phyloP scores from a whole-genome alignment of 1,284 basidiomycete species.

The Chondrostereum purpureum region DNA sequence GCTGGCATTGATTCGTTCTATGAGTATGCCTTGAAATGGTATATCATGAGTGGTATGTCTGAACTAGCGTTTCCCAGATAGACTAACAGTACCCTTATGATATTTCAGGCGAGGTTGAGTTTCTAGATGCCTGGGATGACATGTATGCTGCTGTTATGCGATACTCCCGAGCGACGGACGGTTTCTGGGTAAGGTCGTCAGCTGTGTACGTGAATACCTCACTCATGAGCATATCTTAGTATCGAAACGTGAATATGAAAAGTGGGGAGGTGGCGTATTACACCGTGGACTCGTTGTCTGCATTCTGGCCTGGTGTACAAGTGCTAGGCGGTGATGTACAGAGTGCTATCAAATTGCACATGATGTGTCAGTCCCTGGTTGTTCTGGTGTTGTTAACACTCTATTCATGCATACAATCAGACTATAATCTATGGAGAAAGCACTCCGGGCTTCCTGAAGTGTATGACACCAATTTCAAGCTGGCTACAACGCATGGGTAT shows the following conservation, averaged over 20 bases:
- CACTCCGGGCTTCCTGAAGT: slow-evolving; percentile 86
- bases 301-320: slow-evolving; percentile 86
- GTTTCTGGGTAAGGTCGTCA: slow-evolving; percentile 67
- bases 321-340: slow-evolving; percentile 87
- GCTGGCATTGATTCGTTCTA: slow-evolving; percentile 93
- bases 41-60: slow-evolving; percentile 75
- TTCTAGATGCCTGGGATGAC: slow-evolving; percentile 89
- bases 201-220: slow-evolving; percentile 1
- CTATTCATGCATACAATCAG: too few species aligned
- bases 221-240: slow-evolving; percentile 37
- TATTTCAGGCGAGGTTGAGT: slow-evolving; percentile 79
- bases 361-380: slow-evolving; percentile 55
- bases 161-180: slow-evolving; percentile 74
- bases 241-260: slow-evolving; percentile 72
- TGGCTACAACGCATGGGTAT: slow-evolving; percentile 76
- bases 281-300: slow-evolving; percentile 78
- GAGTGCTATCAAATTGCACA: slow-evolving; percentile 80
- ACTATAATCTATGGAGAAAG: slow-evolving; percentile 86
- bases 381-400: slow-evolving; percentile 2
- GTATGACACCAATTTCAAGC: slow-evolving; percentile 72
- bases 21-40: slow-evolving; percentile 88
- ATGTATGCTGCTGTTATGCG: slow-evolving; percentile 86
- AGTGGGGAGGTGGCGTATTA: slow-evolving; percentile 66
- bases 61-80: neutral
- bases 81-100: neutral